These are phyloP conservation scores for Musa balbisiana DNA, from an alignment of 202 grass and related monocot species.

Conservation along the genomic window DNA sequence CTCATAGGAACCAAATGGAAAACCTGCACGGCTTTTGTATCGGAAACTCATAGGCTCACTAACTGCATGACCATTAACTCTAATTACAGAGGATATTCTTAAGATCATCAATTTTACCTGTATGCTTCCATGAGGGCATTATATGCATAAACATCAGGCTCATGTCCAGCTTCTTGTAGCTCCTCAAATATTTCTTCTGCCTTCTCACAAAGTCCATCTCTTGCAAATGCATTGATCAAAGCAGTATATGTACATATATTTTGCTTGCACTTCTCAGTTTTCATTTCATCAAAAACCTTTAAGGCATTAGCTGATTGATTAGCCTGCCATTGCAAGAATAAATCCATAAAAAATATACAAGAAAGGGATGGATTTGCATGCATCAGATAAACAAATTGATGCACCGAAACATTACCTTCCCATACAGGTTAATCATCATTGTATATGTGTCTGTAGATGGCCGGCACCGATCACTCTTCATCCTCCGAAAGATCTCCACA, in stretches of 20 bases:
- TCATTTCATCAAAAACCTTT: conserved; percentile 84
- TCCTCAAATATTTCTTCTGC: conserved; percentile 78
- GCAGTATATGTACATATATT: conserved; percentile 95
- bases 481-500: conserved; percentile 70
- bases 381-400: background rate
- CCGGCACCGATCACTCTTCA: conserved; percentile 67
- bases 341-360: conserved; percentile 1
- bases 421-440: conserved; percentile 83
- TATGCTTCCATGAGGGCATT: conserved; percentile 95
- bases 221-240: conserved; percentile 80
- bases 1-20: conserved; percentile 58
- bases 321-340: conserved; percentile 31
- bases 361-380: background rate
- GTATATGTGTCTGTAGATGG: conserved; percentile 78
- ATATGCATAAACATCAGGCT: conserved; percentile 83
- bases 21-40: conserved; percentile 54
- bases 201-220: conserved; percentile 80
- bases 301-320: conserved; percentile 59
- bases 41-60: background rate
- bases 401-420: conserved; percentile 38
- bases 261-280: conserved; percentile 56
- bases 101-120: conserved; percentile 38
- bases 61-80: background rate
- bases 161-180: conserved; percentile 69
- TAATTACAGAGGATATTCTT: background rate